Percentiles rank a stretch among this genome's conserved stretches.
Conservation (phyloP, 2,329 filamentous ascomycete species). For the Aspergillus sojae region DNA sequence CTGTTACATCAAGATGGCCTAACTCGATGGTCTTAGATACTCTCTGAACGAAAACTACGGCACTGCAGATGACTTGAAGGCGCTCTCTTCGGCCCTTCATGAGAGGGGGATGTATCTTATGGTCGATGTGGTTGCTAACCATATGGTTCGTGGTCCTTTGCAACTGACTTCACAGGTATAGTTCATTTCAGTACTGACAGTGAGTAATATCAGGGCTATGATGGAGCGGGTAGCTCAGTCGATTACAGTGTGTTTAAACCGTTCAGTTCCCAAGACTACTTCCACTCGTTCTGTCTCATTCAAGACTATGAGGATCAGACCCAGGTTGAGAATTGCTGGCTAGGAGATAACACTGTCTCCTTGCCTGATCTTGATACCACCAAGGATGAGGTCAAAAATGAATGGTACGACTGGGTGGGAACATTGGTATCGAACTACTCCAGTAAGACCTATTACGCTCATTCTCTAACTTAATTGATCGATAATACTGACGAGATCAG, state of each 20-base stretch:
- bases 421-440: conserved; percentile 61
- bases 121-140: conserved; percentile 63
- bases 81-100: conserved; percentile 59
- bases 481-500: conserved; percentile 20
- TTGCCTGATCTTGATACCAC: conserved; percentile 67
- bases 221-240: conserved; percentile 50
- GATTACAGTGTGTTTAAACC: conserved; percentile 58
- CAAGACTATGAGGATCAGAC: conserved; percentile 56
- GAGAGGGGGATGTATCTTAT: conserved; percentile 62
- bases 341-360: conserved; percentile 56
- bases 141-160: conserved; percentile 44
- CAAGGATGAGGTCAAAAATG: conserved; percentile 49
- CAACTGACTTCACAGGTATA: background rate
- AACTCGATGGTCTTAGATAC: conserved; percentile 32
- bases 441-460: conserved; percentile 48
- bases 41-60: conserved; percentile 62
- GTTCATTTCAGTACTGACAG: conserved; percentile 11
- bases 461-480: background rate
- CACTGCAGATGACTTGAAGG: conserved; percentile 60
- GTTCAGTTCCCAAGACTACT: conserved; percentile 61
- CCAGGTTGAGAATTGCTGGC: conserved; percentile 54
- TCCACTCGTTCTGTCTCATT: conserved; percentile 61
- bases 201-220: conserved; percentile 40
- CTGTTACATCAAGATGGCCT: background rate
- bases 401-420: conserved; percentile 63